Evolutionary conservation across 345 rosid species (phyloP).

Genomic region (Gossypium arboreum): DNA sequence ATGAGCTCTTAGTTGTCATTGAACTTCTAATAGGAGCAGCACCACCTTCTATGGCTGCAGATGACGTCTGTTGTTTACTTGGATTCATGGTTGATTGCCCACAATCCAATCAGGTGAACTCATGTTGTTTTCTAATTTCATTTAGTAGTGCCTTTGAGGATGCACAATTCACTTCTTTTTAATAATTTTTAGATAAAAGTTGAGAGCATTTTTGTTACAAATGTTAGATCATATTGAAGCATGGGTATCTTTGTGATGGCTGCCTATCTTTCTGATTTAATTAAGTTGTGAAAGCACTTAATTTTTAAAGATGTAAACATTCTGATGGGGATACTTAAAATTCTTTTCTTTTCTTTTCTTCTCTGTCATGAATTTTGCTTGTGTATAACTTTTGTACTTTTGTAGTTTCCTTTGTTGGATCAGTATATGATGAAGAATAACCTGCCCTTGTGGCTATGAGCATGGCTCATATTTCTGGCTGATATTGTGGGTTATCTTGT

Average conservation of each 20-base stretch:
- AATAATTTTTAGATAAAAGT: neutral
- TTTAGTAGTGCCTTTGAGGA: neutral
- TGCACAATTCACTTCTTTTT: neutral
- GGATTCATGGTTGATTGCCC: conserved; percentile 95
- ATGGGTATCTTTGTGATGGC: neutral
- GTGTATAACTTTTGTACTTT: neutral
- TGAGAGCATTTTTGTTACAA: neutral
- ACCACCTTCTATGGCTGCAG: conserved; percentile 65
- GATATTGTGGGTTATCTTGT: conserved; percentile 7
- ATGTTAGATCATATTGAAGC: neutral
- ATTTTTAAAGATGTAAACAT: neutral
- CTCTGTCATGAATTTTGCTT: neutral
- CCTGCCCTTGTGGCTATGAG: neutral
- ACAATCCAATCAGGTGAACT: conserved; percentile 86
- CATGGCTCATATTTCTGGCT: conserved; percentile 2
- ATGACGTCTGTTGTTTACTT: conserved; percentile 78
- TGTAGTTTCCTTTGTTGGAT: neutral
- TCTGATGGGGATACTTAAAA: neutral
- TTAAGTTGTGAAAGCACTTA: conserved; percentile 2
- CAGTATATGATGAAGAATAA: neutral
- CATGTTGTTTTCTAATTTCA: neutral
- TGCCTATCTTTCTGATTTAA: conserved; percentile 1
- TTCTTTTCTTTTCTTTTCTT: neutral
- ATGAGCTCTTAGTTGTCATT: conserved; percentile 92
- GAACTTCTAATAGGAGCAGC: conserved; percentile 96